Evolutionary conservation across 768 basidiomycete species (phyloP).

Genomic region (Boletellus ananiceps): DNA sequence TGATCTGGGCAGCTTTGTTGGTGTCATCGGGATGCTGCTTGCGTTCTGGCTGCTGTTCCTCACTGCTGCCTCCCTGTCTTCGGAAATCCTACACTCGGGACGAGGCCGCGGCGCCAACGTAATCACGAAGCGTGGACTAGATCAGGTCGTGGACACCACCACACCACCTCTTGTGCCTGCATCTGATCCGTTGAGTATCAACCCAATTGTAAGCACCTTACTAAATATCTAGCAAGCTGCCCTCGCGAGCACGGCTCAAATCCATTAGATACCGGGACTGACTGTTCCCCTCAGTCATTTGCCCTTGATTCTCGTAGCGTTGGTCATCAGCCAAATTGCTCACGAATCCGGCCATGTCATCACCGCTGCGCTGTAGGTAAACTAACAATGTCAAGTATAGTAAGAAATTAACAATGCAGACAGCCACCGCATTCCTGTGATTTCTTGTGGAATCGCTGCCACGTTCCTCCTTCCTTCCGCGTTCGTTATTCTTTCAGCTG

Average conservation of each 20-base stretch:
- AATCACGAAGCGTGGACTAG: constrained; percentile 15
- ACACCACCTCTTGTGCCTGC: not conserved
- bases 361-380: constrained; percentile 64
- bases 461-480: constrained; percentile 67
- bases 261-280: constrained; percentile 68
- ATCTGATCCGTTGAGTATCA: constrained; percentile 14
- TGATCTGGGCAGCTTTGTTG: constrained; percentile 44
- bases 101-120: constrained; percentile 2
- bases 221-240: not conserved
- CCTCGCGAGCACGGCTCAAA: constrained; percentile 1
- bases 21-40: constrained; percentile 45
- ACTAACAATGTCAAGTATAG: not conserved
- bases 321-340: constrained; percentile 61
- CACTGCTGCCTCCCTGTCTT: constrained; percentile 25
- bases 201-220: constrained; percentile 29
- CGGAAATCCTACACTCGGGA: constrained; percentile 9
- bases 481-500: constrained; percentile 59
- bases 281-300: constrained; percentile 74
- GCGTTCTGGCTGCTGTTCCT: constrained; percentile 38
- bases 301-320: constrained; percentile 57
- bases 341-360: constrained; percentile 83
- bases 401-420: not conserved
- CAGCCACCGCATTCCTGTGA: constrained; percentile 64
- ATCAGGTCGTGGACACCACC: not conserved
- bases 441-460: constrained; percentile 57